Evolutionary conservation across 305 asterid genomes (phyloP), one percentile per base, ranked within the genome.

Genomic region (Petunia hybrid): DNA sequence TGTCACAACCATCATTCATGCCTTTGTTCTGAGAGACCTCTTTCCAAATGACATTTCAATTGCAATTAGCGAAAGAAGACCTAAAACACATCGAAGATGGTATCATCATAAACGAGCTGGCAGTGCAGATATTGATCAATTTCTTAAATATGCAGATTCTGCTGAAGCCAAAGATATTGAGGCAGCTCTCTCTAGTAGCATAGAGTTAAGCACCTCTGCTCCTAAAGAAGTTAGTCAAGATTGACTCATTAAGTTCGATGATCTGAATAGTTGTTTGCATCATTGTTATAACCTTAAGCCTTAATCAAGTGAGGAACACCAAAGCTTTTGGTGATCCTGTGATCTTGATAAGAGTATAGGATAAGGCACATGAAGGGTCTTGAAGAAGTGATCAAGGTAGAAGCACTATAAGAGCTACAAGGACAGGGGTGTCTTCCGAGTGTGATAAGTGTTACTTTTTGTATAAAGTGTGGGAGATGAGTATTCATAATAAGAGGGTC

Each of bases 31-130:
- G 3, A 60, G 85, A 5, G 88, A 91, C 82, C 87, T 93, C 4
- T 93, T 93, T 68, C 96, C 96, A 1, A 91, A 93, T 67, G 96
- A 91, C 83, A 86, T 87, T 8, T 90, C 91, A 39, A 90, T 93
- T 79, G 97, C 96, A 1, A 91, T 93, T 2, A 87, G 89, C 43
- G 88, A 89, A 64, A 84, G 91, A 43, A 82, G 75, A 48, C 88
- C 89, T 0, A 90, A 88, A 78, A 80, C 81, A 0, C 40, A 85
- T 7, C 80, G 65, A 3, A 84, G 81, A 79, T 83, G 92, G 82
- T 73, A 73, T 8, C 68, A 40, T 57, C 84, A 77, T 42, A 45
- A 77, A 41, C 75, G 80, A 62, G n/a, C 64, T 48, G 81, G 82
- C 16, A 77, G 82, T 80, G 61, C 78, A 4, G 81, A 80, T 41